Evolutionary conservation across 495 filamentous ascomycete species (phyloP), one percentile per base, ranked within the genome.

Genomic region (Penicillium arizonense): DNA sequence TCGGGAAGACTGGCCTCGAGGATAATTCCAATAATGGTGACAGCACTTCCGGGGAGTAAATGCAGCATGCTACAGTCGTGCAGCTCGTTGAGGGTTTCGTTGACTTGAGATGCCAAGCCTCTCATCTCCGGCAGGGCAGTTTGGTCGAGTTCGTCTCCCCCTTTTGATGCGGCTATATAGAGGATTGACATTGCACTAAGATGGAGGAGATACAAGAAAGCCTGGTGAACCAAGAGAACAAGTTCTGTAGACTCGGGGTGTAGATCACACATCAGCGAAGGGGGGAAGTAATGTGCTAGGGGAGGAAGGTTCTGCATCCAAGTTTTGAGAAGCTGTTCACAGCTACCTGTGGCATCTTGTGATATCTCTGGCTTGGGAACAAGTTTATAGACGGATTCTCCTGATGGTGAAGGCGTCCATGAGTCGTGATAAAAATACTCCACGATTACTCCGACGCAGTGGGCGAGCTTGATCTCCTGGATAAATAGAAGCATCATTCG

Each of bases 401-500:
- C 48, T 9, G 48, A 50, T 7, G 48, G 48, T 4, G 39, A 43
- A 5, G 30, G 28, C 5, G 48, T 42, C 48, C 48, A 50, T 12
- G 12, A 13, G 12, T 43, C 48, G 24, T 50, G 30, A 3, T 50
- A 50, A 3, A 50, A 33, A 33, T 43, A 30, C 39, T 26, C 39
- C 8, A 50, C 11, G 5, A 50, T 50, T 3, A 50, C 37, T 1
- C 48, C 48, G 11, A 50, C 18, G 7, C 48, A 50, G 26, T 50
- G 38, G 1, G 30, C 38, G 11, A 50, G 38, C 18, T 50, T 50
- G 2, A 50, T 50, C 28, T 50, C 30, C 11, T 50, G 48, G 6
- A 50, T 50, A n/a, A 50, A 50, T 1, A 50, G 20, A 12, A 50
- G 48, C 48, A 50, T 50, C 48, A 50, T 43, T 4, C 48, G 37